Percentiles rank a stretch among this genome's conserved stretches.
phyloP scores from a whole-genome alignment of 2,329 filamentous ascomycete species.

The Sporothrix pallida region DNA sequence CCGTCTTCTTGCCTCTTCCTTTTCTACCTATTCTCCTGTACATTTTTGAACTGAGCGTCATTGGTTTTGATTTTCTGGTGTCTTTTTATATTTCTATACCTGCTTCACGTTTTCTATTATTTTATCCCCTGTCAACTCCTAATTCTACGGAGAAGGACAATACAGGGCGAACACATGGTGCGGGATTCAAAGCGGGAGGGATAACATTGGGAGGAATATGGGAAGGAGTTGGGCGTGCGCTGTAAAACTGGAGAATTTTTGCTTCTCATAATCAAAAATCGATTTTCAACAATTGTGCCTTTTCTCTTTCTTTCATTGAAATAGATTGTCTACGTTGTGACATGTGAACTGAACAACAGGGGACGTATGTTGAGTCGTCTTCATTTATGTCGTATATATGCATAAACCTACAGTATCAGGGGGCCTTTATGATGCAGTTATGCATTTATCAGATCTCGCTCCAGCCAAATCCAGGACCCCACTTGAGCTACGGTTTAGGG shows the following conservation, averaged over 20 bases:
- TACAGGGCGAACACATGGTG: neutral
- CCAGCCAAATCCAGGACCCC: neutral
- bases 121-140: neutral
- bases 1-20: neutral
- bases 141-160: neutral
- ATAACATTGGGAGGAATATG: neutral
- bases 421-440: neutral
- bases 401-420: neutral
- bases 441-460: neutral
- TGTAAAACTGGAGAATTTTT: neutral
- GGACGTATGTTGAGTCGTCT: neutral
- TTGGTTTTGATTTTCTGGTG: neutral
- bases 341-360: no score
- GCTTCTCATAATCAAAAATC: neutral
- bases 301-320: neutral
- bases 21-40: neutral
- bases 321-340: no score
- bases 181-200: neutral
- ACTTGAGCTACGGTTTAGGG: constrained; percentile 22
- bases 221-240: constrained; percentile 5
- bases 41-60: constrained; percentile 9
- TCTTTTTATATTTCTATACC: neutral
- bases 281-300: neutral
- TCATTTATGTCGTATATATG: neutral
- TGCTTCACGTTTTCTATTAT: neutral